These are phyloP conservation scores for Candida tropicalis DNA, from an alignment of 1,139 yeast genomes.

Conservation along the genomic window DNA sequence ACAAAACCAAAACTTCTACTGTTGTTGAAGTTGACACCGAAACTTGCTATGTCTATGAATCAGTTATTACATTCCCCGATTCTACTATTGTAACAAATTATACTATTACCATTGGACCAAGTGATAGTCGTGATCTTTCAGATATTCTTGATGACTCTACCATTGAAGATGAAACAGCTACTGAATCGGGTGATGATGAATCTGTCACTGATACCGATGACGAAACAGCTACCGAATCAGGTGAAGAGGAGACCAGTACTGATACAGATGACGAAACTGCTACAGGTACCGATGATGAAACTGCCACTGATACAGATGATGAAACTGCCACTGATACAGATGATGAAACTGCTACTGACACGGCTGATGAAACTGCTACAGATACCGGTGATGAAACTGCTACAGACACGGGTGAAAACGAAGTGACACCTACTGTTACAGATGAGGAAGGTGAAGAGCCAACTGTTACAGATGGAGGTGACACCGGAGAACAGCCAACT, in stretches of 20 bases:
- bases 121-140: neutral
- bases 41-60: slow-evolving; percentile 7
- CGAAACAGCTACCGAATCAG: neutral
- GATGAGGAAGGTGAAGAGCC: no score
- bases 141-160: neutral
- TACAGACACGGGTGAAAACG: no score
- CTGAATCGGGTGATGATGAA: neutral
- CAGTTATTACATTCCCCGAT: slow-evolving; percentile 4
- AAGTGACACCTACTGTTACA: no score
- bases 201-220: neutral
- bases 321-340: neutral
- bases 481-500: no score
- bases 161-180: neutral
- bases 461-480: neutral
- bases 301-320: neutral
- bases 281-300: neutral
- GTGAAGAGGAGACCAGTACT: neutral
- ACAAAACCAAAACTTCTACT: neutral
- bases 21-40: neutral
- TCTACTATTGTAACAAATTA: neutral
- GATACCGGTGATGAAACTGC: no score
- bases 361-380: no score
- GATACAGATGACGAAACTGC: neutral
- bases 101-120: slow-evolving; percentile 3
- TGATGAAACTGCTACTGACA: neutral